Evolutionary conservation across 1,284 basidiomycete species (phyloP), one percentile per base, ranked within the genome.

Genomic region (Wolfiporia cocos): DNA sequence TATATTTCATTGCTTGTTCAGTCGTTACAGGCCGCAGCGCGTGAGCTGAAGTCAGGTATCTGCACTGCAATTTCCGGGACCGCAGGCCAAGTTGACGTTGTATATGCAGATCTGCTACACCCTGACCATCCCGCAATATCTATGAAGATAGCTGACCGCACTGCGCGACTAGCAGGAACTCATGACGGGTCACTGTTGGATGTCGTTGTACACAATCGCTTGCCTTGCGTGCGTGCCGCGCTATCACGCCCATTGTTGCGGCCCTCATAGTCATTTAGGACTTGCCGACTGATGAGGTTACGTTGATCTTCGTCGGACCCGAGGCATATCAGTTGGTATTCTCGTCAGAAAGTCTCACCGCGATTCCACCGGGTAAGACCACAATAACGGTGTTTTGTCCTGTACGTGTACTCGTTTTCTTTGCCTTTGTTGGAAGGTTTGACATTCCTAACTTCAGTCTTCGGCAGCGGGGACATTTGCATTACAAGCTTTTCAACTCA

Each of bases 181-280:
- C 69, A 77, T 47, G 90, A 92, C 57, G 84, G 84, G 1, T 75
- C 74, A 29, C 70, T 69, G 37, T 54, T 92, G 12, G 65, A 74
- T 44, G 71, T 81, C 5, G 65, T 64, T 2, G 61, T 91, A 22
- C 61, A 63, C 29, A 92, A 89, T 55, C 61, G 65, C 34, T 57
- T 93, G 18, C 86, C 87, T 40, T 88, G 85, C 51, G 89, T 91
- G 62, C 58, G 80, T 66, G 2, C 17, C 4, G n/a, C n/a, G n/a
- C n/a, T n/a, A n/a, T n/a, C n/a, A 20, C 19, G 4, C 15, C 21
- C 19, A 5, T 23, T 34, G 23, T 11, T 44, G 32, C 23, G 22
- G 15, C 14, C 30, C 24, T 34, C 36, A 47, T 53, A 31, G 51
- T 6, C 32, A n/a, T 33, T 11, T 34, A 77, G 82, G 57, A 65